phyloP scores from a whole-genome alignment of 768 basidiomycete species.

The Leccinum ochraceum region DNA sequence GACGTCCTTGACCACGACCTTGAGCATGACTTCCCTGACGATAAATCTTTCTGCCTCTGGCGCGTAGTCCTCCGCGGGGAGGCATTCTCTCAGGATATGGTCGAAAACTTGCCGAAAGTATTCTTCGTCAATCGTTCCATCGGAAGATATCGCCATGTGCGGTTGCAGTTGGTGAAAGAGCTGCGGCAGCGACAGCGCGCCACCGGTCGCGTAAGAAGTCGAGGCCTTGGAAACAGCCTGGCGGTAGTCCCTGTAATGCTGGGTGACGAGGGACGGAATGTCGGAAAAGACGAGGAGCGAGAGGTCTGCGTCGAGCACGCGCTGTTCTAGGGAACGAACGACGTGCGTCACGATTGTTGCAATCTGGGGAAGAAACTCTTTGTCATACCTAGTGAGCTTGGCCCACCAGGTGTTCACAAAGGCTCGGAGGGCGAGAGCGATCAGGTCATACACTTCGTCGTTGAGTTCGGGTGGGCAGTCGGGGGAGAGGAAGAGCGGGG shows the following conservation, averaged over 20 bases:
- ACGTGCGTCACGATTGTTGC: conserved; percentile 57
- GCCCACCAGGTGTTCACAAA: conserved; percentile 87
- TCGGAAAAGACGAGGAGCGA: conserved; percentile 60
- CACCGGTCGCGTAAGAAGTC: conserved; percentile 71
- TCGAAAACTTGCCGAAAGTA: conserved; percentile 84
- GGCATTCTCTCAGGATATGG: conserved; percentile 66
- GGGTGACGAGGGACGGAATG: conserved; percentile 63
- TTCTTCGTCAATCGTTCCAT: conserved; percentile 67
- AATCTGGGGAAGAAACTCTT: conserved; percentile 75
- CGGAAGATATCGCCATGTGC: conserved; percentile 73
- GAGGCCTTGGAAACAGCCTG: conserved; percentile 59
- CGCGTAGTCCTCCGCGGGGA: conserved; percentile 78
- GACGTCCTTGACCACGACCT: conserved; percentile 68
- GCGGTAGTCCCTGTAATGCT: conserved; percentile 81
- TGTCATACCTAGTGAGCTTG: conserved; percentile 80
- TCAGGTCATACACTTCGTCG: conserved; percentile 62
- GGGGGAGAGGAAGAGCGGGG: conserved; percentile 52
- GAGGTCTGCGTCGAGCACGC: conserved; percentile 56
- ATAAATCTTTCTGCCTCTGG: conserved; percentile 76
- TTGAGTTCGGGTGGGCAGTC: conserved; percentile 54
- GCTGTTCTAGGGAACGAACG: conserved; percentile 59
- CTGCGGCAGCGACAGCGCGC: conserved; percentile 57
- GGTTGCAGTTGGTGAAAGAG: conserved; percentile 84
- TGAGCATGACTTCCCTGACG: conserved; percentile 80
- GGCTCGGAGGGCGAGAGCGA: conserved; percentile 78